A percentile compares a stretch with the other conserved stretches of the same genome.
These are phyloP conservation scores for Dinochytrium kinnereticum DNA, from an alignment of 371 early-diverging fungal species.

Conservation along the genomic window DNA sequence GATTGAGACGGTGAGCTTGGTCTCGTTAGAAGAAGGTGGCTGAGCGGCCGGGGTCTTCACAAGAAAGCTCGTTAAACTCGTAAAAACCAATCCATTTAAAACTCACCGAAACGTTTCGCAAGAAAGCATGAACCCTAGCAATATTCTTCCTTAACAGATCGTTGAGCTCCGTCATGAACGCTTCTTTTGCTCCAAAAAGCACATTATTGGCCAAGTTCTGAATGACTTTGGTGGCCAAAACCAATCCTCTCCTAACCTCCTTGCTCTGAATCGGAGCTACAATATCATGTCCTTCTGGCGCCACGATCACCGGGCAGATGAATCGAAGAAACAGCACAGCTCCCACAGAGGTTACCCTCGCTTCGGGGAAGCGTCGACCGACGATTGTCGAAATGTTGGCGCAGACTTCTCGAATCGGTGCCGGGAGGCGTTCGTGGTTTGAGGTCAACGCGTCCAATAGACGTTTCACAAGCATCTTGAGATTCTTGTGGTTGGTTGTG, in stretches of 20 bases:
- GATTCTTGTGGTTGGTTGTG: constrained; percentile 76
- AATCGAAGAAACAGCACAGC: constrained; percentile 94
- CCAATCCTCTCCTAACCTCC: constrained; percentile 81
- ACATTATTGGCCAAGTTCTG: constrained; percentile 95
- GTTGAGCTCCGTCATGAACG: constrained; percentile 86
- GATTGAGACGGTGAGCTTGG: constrained; percentile 4
- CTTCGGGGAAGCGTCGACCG: constrained; percentile 82
- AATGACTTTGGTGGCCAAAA: constrained; percentile 92
- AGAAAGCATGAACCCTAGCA: constrained; percentile 59
- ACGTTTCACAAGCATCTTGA: constrained; percentile 73
- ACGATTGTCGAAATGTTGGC: constrained; percentile 78
- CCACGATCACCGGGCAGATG: constrained; percentile 94
- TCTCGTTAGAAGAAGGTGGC: constrained; percentile 3
- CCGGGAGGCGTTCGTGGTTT: constrained; percentile 73
- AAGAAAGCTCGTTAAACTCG: not conserved
- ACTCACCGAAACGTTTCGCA: constrained; percentile 57
- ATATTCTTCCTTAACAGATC: constrained; percentile 47
- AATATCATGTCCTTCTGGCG: constrained; percentile 68
- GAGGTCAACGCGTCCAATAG: constrained; percentile 85
- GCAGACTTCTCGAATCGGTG: constrained; percentile 80
- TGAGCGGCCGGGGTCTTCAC: not conserved
- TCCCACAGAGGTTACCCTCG: constrained; percentile 83
- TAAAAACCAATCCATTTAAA: not conserved
- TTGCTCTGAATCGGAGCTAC: constrained; percentile 51
- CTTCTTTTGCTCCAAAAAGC: constrained; percentile 90